A percentile compares a stretch with the other conserved stretches of the same genome.
These are phyloP conservation scores for Scheffersomyces parashehatae DNA, from an alignment of 1,139 yeast genomes.

Conservation along the genomic window DNA sequence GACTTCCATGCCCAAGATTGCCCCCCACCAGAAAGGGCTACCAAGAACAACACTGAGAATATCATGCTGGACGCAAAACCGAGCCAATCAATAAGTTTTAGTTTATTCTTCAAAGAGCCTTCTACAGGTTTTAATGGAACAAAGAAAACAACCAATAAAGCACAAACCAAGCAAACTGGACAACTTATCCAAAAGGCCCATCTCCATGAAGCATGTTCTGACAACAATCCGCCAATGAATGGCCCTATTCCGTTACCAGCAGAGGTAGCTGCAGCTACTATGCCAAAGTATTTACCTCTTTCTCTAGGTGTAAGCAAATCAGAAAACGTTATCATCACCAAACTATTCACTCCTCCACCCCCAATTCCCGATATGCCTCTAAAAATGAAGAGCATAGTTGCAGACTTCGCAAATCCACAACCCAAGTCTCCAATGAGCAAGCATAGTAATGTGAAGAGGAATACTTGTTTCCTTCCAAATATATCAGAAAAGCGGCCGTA, in stretches of 20 bases:
- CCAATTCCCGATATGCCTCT: slow-evolving; percentile 48
- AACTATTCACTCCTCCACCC: slow-evolving; percentile 44
- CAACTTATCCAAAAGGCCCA: slow-evolving; percentile 48
- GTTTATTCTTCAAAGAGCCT: slow-evolving; percentile 28
- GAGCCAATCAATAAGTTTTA: slow-evolving; percentile 46
- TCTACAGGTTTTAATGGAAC: slow-evolving; percentile 5
- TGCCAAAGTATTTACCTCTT: slow-evolving; percentile 48
- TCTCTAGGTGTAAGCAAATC: slow-evolving; percentile 43
- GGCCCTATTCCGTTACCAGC: slow-evolving; percentile 61
- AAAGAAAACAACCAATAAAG: slow-evolving; percentile 21
- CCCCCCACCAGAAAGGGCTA: slow-evolving; percentile 59
- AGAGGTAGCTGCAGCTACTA: slow-evolving; percentile 51
- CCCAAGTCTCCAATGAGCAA: slow-evolving; percentile 43
- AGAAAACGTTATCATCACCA: slow-evolving; percentile 43
- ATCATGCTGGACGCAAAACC: slow-evolving; percentile 49
- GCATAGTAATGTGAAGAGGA: slow-evolving; percentile 33
- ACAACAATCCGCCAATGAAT: slow-evolving; percentile 54
- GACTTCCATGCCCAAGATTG: slow-evolving; percentile 52
- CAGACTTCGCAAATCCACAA: slow-evolving; percentile 41
- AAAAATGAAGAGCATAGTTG: slow-evolving; percentile 39
- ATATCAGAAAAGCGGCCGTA: slow-evolving; percentile 46
- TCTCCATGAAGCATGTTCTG: slow-evolving; percentile 49
- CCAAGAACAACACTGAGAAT: slow-evolving; percentile 43
- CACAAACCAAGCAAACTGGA: slow-evolving; percentile 34
- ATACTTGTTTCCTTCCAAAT: slow-evolving; percentile 45